Evolutionary conservation across 345 rosid genomes (phyloP), one percentile per base, ranked within the genome.

Genomic region (Linum tenue): DNA sequence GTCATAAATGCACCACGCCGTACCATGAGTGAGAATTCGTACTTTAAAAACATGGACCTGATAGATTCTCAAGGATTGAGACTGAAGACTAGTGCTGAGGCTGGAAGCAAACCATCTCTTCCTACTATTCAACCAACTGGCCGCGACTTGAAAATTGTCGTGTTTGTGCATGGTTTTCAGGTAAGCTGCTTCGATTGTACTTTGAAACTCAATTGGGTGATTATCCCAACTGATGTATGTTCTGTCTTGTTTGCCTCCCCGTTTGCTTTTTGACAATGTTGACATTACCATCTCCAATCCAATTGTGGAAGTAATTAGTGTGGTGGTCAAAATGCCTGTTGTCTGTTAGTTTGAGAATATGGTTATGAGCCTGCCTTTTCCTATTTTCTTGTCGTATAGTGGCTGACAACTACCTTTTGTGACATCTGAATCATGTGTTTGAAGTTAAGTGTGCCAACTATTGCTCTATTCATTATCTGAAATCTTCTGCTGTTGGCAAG

Each of bases 121-220:
- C 39, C 67, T 31, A 64, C 37, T 39, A 63, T 58, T n/a, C 78
- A 64, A 55, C 78, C 81, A 68, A 82, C 50, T 59, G 76, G 75
- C 31, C 83, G 82, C 43, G 82, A 84, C 40, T 76, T 94, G 74
- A 94, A 88, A 79, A 73, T 84, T 48, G 96, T 84, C 50, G 76
- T 94, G 53, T 94, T 94, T 58, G 96, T 94, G 76, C 99, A 90
- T 75, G 99, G 97, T 42, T 94, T 94, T 81, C 97, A 94, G 96
- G 97, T 76, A 86, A 78, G 86, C 67, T 48, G 53, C 53, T 48
- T 9, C 9, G 9, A 48, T 43, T 64, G 43, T 53, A 17, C 38
- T 31, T 44, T 36, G 6, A 16, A 11, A 69, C 31, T 35, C 16
- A 17, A 40, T 63, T 36, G 40, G 42, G 53, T 9, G 9, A 8